Base-by-base conservation (phyloP, 208 protist genomes). In the Leishmania amazonensis region DNA sequence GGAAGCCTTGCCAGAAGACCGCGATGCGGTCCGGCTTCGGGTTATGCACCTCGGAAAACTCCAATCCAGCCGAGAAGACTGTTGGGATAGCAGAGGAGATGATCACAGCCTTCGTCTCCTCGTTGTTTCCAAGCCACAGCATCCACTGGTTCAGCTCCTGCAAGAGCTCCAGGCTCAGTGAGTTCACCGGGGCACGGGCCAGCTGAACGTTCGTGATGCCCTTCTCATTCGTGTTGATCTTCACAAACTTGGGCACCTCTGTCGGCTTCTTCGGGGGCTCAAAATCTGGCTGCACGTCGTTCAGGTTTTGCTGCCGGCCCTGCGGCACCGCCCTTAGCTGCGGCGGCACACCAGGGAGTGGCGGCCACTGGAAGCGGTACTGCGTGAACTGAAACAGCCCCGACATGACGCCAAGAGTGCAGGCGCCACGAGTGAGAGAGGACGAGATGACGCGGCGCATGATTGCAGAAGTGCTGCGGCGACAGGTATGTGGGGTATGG, bases 61-160 rank as follows among this genome's bases (percentile, higher is more conserved):
- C 94, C 0, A 97, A 76, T 3, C 94, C 94, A 15, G 91, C 90
- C 0, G 90, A 95, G 88, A 96, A 97, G 72, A 97, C 94, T 31
- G 90, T 95, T 24, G 91, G 87, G 62, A 94, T 86, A 31, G 89
- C 91, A 3, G 91, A 95, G 21, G 93, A 90, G 80, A 96, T 71
- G 57, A 96, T 84, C 51, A 96, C 80, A 2, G 90, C 85, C 88
- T 90, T 92, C 51, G 84, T 92, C 67, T 88, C 83, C 76, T 96
- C 93, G 73, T 92, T 91, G 87, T 88, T 94, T 71, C 93, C 90
- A 76, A 96, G 86, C 90, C 91, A 96, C 51, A 95, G 87, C 85
- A 96, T 86, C 93, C 93, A 96, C 82, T 92, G 89, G 83, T 94
- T 94, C 58, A 96, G 68, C 86, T 96, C 93, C 79, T 92, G 87